Conservation (phyloP, 2,329 filamentous ascomycete genomes). For the Colletotrichum lupini region DNA sequence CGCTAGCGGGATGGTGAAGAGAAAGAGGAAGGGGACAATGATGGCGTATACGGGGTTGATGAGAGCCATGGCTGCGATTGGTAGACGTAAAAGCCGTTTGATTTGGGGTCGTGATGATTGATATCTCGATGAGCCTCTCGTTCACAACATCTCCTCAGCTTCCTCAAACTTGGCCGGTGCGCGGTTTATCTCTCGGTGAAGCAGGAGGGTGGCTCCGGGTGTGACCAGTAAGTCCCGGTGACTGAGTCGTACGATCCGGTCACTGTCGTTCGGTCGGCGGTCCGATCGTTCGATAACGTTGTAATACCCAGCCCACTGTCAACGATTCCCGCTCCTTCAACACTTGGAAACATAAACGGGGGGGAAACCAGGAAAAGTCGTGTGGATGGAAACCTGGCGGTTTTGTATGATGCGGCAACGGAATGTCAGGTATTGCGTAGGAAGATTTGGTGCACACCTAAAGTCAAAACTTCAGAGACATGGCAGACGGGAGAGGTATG, state of each 20-base stretch:
- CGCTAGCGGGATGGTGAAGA: slow-evolving; percentile 72
- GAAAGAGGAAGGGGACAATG: slow-evolving; percentile 69
- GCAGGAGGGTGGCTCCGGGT: slow-evolving; percentile 5
- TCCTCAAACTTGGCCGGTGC: background rate
- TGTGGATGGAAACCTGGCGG: slow-evolving; percentile 20
- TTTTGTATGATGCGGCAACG: slow-evolving; percentile 23
- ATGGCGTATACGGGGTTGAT: slow-evolving; percentile 66
- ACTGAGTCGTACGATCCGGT: slow-evolving; percentile 32
- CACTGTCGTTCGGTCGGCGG: slow-evolving; percentile 31
- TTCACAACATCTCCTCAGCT: slow-evolving; percentile 23
- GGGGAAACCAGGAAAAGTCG: too few species aligned
- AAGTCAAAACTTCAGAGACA: slow-evolving; percentile 30
- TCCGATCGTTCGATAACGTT: slow-evolving; percentile 32
- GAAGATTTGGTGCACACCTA: slow-evolving; percentile 23
- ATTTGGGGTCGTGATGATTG: background rate
- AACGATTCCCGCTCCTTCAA: slow-evolving; percentile 12
- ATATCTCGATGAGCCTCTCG: background rate
- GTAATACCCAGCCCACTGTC: slow-evolving; percentile 25
- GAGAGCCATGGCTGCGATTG: slow-evolving; percentile 56
- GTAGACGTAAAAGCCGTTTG: background rate
- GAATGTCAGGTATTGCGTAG: slow-evolving; percentile 18
- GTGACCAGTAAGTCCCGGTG: slow-evolving; percentile 23
- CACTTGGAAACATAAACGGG: background rate
- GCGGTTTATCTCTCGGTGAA: slow-evolving; percentile 10
- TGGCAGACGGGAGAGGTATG: slow-evolving; percentile 32